Base-by-base conservation (phyloP, 78 protist genomes). In the Acrasis kona region DNA sequence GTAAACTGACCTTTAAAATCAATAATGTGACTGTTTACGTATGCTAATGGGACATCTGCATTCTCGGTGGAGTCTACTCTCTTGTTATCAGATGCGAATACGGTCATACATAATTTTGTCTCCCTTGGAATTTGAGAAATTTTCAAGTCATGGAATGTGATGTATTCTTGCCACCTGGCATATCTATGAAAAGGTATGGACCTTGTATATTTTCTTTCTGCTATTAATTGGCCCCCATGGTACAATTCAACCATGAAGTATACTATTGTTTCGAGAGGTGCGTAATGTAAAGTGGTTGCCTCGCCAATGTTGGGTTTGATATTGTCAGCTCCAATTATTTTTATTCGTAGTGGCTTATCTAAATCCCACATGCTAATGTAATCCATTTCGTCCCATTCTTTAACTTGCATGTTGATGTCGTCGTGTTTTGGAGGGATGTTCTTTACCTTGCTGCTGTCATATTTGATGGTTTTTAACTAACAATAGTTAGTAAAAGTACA, bases 11-110 rank as follows among this genome's bases (percentile, higher is more conserved):
- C 80, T 5, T 7, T 8, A 7, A 65, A 5, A 31, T 76, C 71
- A 39, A 76, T 27, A 7, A 76, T 7, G 27, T 71, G 78, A 37
- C 58, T 4, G 42, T 76, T 76, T 30, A 76, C 80, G 76, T 34
- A 76, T 6, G 50, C 80, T 6, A 76, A 12, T 36, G 4, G 34
- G 35, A 74, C 39, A 50, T 50, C 61, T n/a, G 19, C 19, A n/a
- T 50, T 50, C 19, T 19, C 61, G 19, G 61, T 19, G 19, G 19
- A n/a, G 19, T 19, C 61, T 50, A n/a, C 61, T n/a, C 19, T 50
- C 19, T 50, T 50, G 61, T 50, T 19, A n/a, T 50, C 19, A n/a
- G 61, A n/a, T 50, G 34, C 61, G 19, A n/a, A 50, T n/a, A 50
- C 61, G 19, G 61, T 50, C 19, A 50, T 50, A 50, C 61, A 50